These are phyloP conservation scores for Sphenostylis stenocarpa DNA, from an alignment of 306 rosid species.

Conservation along the genomic window DNA sequence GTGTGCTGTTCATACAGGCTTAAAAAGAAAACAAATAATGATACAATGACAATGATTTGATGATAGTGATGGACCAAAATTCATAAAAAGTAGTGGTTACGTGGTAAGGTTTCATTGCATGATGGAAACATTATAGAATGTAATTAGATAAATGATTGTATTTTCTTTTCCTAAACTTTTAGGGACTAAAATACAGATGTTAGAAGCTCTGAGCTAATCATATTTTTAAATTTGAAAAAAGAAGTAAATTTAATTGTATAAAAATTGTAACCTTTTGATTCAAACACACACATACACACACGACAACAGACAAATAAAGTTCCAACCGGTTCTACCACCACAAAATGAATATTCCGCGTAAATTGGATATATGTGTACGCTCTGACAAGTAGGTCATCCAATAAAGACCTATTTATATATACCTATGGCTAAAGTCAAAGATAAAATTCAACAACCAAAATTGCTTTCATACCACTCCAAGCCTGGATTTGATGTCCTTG, in stretches of 20 bases:
- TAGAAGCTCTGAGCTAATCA: background rate
- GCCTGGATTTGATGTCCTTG: slow-evolving; percentile 54
- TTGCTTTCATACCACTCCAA: slow-evolving; percentile 51
- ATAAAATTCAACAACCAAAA: background rate
- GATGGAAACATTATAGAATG: background rate
- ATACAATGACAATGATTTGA: background rate
- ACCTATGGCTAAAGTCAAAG: background rate
- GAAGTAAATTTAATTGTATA: background rate
- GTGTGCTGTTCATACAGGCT: background rate
- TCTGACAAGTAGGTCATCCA: background rate
- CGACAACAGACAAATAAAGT: background rate
- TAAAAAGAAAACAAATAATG: background rate
- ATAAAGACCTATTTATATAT: background rate
- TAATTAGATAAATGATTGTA: background rate
- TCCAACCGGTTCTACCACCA: background rate
- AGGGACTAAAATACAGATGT: background rate
- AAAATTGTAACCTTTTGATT: background rate
- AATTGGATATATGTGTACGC: background rate
- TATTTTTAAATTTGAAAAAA: background rate
- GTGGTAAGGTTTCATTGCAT: background rate
- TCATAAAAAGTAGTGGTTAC: background rate
- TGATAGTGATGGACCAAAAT: background rate
- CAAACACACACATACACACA: too few relatives aligned
- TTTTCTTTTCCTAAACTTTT: background rate
- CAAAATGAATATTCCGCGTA: background rate